Conservation (phyloP, 306 rosid species). For the Cucurbita argyrosperma region DNA sequence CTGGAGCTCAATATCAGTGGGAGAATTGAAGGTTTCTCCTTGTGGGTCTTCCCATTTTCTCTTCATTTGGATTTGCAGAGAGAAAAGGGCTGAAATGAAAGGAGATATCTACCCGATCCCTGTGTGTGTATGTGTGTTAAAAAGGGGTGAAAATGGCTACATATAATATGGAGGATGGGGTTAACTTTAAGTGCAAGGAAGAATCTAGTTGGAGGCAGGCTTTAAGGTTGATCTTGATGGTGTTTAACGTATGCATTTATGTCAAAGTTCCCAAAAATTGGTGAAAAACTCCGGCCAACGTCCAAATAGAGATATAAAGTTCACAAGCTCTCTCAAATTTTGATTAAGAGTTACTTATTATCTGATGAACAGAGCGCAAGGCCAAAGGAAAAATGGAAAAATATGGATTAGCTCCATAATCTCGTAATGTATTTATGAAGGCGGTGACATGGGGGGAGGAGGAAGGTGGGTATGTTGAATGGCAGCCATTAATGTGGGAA, state of each 20-base stretch:
- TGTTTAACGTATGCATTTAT: too few species aligned
- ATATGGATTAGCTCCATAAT: background rate
- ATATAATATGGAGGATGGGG: background rate
- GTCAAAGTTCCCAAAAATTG: background rate
- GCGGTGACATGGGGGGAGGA: constrained; percentile 5
- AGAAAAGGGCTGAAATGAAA: background rate
- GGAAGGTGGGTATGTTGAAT: constrained; percentile 6
- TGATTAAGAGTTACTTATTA: background rate
- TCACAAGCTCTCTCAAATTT: background rate
- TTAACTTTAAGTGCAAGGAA: background rate
- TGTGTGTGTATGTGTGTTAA: background rate
- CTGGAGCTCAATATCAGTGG: constrained; percentile 32
- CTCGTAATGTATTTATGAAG: background rate
- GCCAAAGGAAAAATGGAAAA: background rate
- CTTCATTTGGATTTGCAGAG: constrained; percentile 13
- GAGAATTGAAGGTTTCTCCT: constrained; percentile 23
- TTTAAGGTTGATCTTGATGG: background rate
- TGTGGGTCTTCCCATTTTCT: constrained; percentile 17
- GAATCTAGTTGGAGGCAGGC: constrained; percentile 8
- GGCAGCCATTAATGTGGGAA: constrained; percentile 1
- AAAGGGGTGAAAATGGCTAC: background rate
- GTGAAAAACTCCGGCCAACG: background rate
- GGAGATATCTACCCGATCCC: background rate
- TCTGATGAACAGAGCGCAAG: background rate
- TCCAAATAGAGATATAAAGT: background rate